Percentiles rank a stretch among this genome's conserved stretches.
Evolutionary conservation across 495 filamentous ascomycete genomes (phyloP).

Genomic region (Aspergillus heteromorphus): DNA sequence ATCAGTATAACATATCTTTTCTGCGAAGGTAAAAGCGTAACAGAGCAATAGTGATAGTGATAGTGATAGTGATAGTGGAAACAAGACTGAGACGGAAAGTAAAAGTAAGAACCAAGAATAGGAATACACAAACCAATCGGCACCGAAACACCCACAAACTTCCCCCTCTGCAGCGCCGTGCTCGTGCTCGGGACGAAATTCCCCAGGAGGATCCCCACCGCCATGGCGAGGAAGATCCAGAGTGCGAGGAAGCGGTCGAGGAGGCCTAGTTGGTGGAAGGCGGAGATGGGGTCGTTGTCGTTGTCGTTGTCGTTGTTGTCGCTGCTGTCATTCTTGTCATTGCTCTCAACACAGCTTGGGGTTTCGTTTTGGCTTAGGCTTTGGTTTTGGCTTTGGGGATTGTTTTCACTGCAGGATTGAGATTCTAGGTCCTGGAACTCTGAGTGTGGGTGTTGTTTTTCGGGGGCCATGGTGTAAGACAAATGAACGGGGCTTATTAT

Average conservation of each 20-base stretch:
- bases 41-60: too few relatives aligned
- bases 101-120: too few relatives aligned
- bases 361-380: too few relatives aligned
- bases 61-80: too few relatives aligned
- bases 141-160: constrained; percentile 67
- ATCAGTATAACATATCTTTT: not conserved
- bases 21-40: too few relatives aligned
- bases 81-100: too few relatives aligned
- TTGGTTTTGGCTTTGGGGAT: too few relatives aligned
- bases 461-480: not conserved
- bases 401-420: not conserved
- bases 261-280: constrained; percentile 55
- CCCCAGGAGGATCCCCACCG: constrained; percentile 69
- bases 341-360: too few relatives aligned
- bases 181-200: constrained; percentile 66
- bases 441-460: constrained; percentile 1
- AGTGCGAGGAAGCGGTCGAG: constrained; percentile 74
- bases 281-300: constrained; percentile 12
- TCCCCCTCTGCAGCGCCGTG: constrained; percentile 60
- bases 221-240: constrained; percentile 87
- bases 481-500: not conserved
- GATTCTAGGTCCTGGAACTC: constrained; percentile 12
- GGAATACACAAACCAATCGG: constrained; percentile 59
- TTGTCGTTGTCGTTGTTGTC: not conserved
- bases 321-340: too few relatives aligned